phyloP scores from a whole-genome alignment of 495 filamentous ascomycete genomes.

The Aspergillus mulundensis region DNA sequence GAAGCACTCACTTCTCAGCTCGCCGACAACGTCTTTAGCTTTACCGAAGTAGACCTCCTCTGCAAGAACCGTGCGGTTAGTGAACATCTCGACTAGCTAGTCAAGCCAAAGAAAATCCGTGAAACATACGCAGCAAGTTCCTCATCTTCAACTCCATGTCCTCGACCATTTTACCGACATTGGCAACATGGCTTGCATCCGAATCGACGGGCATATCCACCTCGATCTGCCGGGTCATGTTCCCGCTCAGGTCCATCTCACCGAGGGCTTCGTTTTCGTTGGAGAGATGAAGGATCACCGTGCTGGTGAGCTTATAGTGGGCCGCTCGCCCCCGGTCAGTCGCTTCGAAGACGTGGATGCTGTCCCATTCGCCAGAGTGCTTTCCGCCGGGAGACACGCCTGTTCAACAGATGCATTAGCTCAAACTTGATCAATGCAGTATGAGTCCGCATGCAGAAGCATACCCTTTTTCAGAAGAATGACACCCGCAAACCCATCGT shows the following conservation, averaged over 20 bases:
- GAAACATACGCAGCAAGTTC: conserved; percentile 73
- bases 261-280: conserved; percentile 69
- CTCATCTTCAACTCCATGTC: conserved; percentile 99
- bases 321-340: conserved; percentile 83
- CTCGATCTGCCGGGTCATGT: conserved; percentile 97
- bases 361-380: conserved; percentile 88
- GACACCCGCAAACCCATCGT: conserved; percentile 96
- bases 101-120: background rate
- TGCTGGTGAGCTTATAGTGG: conserved; percentile 97
- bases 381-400: conserved; percentile 63
- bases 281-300: conserved; percentile 86
- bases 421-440: background rate
- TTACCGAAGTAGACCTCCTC: conserved; percentile 99
- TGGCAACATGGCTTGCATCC: conserved; percentile 91
- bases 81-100: background rate
- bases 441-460: background rate
- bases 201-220: conserved; percentile 82
- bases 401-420: conserved; percentile 20
- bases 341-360: conserved; percentile 97
- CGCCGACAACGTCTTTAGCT: conserved; percentile 98
- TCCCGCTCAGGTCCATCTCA: conserved; percentile 88
- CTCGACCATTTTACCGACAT: conserved; percentile 92
- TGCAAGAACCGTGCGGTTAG: conserved; percentile 23
- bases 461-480: conserved; percentile 91
- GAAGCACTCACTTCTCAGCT: conserved; percentile 73